Conservation (phyloP, 1,284 basidiomycete genomes). For the Ganoderma sp. region DNA sequence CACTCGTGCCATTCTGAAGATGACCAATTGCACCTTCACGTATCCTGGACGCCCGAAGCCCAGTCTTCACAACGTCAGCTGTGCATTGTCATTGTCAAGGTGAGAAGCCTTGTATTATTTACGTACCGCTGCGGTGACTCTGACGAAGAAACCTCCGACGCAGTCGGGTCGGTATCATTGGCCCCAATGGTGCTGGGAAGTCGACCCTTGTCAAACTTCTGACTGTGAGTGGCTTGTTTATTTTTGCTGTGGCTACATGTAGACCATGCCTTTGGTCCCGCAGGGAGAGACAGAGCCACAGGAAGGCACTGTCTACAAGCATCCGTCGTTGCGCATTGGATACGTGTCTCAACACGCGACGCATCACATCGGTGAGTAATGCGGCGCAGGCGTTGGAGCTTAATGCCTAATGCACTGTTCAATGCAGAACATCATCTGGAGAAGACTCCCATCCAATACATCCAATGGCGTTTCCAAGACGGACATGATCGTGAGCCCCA, state of each 20-base stretch:
- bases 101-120: constrained; percentile 40
- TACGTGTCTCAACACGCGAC: constrained; percentile 99
- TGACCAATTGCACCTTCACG: constrained; percentile 91
- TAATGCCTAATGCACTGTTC: constrained; percentile 22
- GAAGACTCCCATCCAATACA: constrained; percentile 95
- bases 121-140: constrained; percentile 11
- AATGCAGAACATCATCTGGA: constrained; percentile 84
- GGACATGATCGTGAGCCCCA: constrained; percentile 87
- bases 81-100: constrained; percentile 91
- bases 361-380: constrained; percentile 79
- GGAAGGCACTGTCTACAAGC: constrained; percentile 94
- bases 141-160: constrained; percentile 30
- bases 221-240: constrained; percentile 58
- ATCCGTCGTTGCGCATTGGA: constrained; percentile 93
- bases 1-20: constrained; percentile 95
- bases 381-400: background rate
- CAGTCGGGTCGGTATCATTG: constrained; percentile 87
- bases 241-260: constrained; percentile 11
- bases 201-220: constrained; percentile 97
- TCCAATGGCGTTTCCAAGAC: constrained; percentile 99
- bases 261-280: constrained; percentile 18
- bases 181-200: constrained; percentile 94
- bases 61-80: constrained; percentile 88
- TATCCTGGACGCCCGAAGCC: constrained; percentile 89
- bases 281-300: constrained; percentile 94